Evolutionary conservation across 352 stramenopile species (phyloP).

Genomic region (Sclerospora graminicola): DNA sequence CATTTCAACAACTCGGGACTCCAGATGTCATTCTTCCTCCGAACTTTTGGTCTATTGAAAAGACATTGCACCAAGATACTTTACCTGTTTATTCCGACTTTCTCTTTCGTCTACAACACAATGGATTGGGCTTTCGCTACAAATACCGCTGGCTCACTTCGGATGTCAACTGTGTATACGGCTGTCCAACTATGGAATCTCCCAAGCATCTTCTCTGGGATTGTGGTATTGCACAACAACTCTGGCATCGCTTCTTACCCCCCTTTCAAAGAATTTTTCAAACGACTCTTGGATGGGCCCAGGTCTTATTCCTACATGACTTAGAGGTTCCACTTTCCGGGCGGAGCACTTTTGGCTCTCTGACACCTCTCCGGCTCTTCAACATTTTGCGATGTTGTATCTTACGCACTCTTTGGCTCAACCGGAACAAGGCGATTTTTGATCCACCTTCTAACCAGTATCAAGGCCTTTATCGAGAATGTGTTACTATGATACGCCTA

Average conservation of each 20-base stretch:
- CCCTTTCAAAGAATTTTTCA: slow-evolving; percentile 1
- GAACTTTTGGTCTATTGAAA: not conserved
- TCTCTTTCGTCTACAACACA: slow-evolving; percentile 1
- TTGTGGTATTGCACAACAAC: not conserved
- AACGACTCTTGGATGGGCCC: not conserved
- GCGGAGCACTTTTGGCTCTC: not conserved
- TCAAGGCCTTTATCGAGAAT: not conserved
- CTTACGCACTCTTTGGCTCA: not conserved
- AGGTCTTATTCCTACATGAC: not conserved
- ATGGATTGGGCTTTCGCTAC: slow-evolving; percentile 2
- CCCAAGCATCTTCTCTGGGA: slow-evolving; percentile 6
- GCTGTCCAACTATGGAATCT: not conserved
- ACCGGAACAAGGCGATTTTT: slow-evolving; percentile 7
- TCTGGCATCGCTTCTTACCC: not conserved
- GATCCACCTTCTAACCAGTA: not conserved
- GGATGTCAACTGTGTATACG: slow-evolving; percentile 1
- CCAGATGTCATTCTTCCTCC: not conserved
- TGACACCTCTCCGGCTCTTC: not conserved
- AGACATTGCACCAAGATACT: not conserved
- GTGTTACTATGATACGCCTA: too few relatives aligned
- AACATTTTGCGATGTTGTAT: too few relatives aligned
- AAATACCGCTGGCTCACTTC: not conserved
- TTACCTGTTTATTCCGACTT: not conserved
- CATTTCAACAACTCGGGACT: not conserved
- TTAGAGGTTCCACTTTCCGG: not conserved